Evolutionary conservation across 805 yeast genomes (phyloP).

Genomic region (Ogataea minuta): DNA sequence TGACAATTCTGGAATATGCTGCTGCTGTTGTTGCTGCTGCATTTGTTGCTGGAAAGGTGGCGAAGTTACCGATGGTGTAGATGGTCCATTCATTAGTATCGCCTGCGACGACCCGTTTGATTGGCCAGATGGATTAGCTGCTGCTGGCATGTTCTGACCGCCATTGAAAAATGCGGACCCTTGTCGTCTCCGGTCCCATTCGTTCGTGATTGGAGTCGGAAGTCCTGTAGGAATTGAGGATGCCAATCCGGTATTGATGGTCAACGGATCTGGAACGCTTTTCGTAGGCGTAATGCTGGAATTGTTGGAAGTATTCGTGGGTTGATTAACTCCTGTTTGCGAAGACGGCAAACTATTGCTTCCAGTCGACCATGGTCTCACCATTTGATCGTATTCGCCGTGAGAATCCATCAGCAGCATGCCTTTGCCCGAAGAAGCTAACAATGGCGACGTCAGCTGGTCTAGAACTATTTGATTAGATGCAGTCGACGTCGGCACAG

Average conservation of each 20-base stretch:
- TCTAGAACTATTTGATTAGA: constrained; percentile 21
- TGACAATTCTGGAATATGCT: constrained; percentile 57
- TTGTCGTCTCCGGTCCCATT: constrained; percentile 53
- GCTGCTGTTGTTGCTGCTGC: constrained; percentile 24
- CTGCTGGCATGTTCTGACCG: constrained; percentile 5
- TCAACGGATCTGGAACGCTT: constrained; percentile 24
- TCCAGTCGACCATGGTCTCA: constrained; percentile 35
- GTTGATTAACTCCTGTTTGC: constrained; percentile 5
- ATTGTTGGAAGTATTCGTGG: constrained; percentile 5
- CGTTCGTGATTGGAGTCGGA: constrained; percentile 31
- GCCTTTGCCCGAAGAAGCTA: constrained; percentile 39
- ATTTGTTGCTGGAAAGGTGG: constrained; percentile 26
- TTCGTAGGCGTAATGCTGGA: constrained; percentile 18
- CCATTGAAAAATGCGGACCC: constrained; percentile 50
- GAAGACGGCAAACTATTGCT: constrained; percentile 12
- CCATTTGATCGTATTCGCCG: constrained; percentile 46
- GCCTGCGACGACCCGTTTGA: constrained; percentile 17
- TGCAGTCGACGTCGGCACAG: constrained; percentile 36
- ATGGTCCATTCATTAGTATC: constrained; percentile 17
- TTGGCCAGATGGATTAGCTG: constrained; percentile 10
- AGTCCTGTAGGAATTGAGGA: constrained; percentile 25
- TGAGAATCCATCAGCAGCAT: constrained; percentile 45
- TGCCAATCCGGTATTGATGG: constrained; percentile 20
- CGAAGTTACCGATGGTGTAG: constrained; percentile 22
- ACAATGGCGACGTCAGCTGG: constrained; percentile 24